phyloP scores from a whole-genome alignment of 345 rosid species.

The Bruguiera gymnorhiza region DNA sequence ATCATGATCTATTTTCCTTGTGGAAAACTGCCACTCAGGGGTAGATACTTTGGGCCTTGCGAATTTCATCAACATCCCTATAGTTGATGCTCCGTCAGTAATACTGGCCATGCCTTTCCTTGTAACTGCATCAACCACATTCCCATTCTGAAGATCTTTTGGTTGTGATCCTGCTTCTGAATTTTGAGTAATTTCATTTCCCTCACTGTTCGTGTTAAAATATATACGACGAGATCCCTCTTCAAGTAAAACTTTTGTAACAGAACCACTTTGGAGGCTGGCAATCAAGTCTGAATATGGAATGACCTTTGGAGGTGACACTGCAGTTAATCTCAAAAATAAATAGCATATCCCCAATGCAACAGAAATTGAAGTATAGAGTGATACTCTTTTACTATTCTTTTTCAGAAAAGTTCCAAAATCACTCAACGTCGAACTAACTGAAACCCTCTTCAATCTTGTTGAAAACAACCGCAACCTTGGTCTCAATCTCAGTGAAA shows the following conservation, averaged over 20 bases:
- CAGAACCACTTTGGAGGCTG: slow-evolving; percentile 65
- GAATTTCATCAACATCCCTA: slow-evolving; percentile 32
- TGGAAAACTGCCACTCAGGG: slow-evolving; percentile 72
- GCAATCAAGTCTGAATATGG: slow-evolving; percentile 79
- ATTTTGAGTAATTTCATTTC: slow-evolving; percentile 25
- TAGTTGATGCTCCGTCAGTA: slow-evolving; percentile 9
- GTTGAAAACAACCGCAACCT: slow-evolving; percentile 54
- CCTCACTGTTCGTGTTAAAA: slow-evolving; percentile 39
- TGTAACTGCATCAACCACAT: slow-evolving; percentile 24
- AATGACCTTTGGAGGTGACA: slow-evolving; percentile 65
- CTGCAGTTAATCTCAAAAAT: slow-evolving; percentile 65
- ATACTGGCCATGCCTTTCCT: slow-evolving; percentile 23
- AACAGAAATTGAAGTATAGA: slow-evolving; percentile 45
- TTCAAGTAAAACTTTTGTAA: slow-evolving; percentile 70
- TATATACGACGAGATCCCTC: slow-evolving; percentile 94
- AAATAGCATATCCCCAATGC: slow-evolving; percentile 62
- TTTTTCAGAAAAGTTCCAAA: slow-evolving; percentile 47
- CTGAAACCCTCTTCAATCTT: slow-evolving; percentile 48
- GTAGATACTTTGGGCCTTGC: slow-evolving; percentile 35
- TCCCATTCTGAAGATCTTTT: slow-evolving; percentile 20
- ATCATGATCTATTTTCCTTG: slow-evolving; percentile 83
- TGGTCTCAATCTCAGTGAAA: slow-evolving; percentile 64
- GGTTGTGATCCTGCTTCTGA: slow-evolving; percentile 32
- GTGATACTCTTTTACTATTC: slow-evolving; percentile 50
- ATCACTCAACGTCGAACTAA: slow-evolving; percentile 48